A percentile compares a stretch with the other conserved stretches of the same genome.
These are phyloP conservation scores for Yamadazyma songkhlaensis DNA, from an alignment of 1,139 yeast genomes.

Conservation along the genomic window DNA sequence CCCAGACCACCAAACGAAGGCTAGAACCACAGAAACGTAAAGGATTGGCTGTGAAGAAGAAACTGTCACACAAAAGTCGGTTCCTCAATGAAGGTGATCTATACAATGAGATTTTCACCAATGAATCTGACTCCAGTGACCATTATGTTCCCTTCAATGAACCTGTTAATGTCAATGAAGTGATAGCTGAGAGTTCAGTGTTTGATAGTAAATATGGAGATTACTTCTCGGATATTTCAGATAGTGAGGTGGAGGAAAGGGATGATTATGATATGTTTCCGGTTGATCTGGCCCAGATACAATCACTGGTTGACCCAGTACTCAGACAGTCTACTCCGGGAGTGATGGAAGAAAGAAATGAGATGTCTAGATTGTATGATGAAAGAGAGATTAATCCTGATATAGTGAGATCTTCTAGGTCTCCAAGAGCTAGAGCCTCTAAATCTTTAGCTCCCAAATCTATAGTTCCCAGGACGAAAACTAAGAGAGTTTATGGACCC, in stretches of 20 bases:
- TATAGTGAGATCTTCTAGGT: constrained; percentile 2
- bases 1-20: constrained; percentile 1
- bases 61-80: neutral
- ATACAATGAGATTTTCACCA: constrained; percentile 10
- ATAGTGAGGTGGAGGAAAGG: constrained; percentile 6
- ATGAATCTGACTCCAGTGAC: constrained; percentile 5
- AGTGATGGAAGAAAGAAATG: too few relatives aligned
- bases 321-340: too few relatives aligned
- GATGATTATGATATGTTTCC: neutral
- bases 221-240: constrained; percentile 9
- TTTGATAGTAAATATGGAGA: constrained; percentile 12
- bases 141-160: constrained; percentile 5
- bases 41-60: constrained; percentile 36
- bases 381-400: constrained; percentile 13
- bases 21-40: constrained; percentile 22
- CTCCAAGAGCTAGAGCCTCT: too few relatives aligned
- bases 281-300: too few relatives aligned
- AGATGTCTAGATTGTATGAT: constrained; percentile 8
- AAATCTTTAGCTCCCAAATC: too few relatives aligned
- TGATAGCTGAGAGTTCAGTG: constrained; percentile 7
- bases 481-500: neutral
- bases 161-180: constrained; percentile 2
- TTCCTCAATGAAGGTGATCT: constrained; percentile 11
- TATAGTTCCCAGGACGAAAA: neutral
- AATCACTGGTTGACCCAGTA: too few relatives aligned